Base-by-base conservation (phyloP, 2,329 filamentous ascomycete genomes). In the Ceratocystis alfenasii region DNA sequence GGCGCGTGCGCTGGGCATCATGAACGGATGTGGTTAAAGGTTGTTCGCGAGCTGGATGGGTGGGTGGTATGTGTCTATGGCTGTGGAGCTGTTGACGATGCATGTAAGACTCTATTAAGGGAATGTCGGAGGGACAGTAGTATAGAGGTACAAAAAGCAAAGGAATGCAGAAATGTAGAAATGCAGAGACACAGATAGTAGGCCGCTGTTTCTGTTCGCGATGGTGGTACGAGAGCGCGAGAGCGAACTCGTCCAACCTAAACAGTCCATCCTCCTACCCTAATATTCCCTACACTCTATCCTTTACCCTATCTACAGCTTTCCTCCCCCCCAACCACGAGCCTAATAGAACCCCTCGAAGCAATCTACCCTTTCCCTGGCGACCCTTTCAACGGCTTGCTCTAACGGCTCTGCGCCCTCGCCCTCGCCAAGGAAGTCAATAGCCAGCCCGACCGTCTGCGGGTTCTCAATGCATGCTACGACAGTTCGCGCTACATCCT, bases 401-500 rank as follows among this genome's bases (percentile, higher is more conserved):
- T 70, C 66, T 20, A 78, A 71, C 15, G 70, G 67, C 64, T 67
- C 50, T 3, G 68, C 69, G 17, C 74, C 75, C 1, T 77, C 74
- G 0, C 76, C 76, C 10, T 66, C 65, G 0, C 76, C 76, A 1
- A 78, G 72, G 3, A 77, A 68, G 71, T 79, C 77, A 70, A 79
- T 76, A 1, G 76, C 76, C 69, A 77, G 70, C 0, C 76, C 77
- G 5, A 74, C 71, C 2, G 77, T 78, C 12, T 71, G 72, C 15
- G 74, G 71, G 50, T 76, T 75, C 68, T 76, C 72, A 57, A 79
- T 72, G 64, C 74, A 73, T 46, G 74, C 75, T 5, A 77, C 72
- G 1, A 79, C 74, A 7, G 76, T 75, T 41, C 71, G 70, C 6
- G 79, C 79, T 1, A 80, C 77, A 72, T 81, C 78, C 68, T 76